Base-by-base conservation (phyloP, 306 rosid genomes). In the Abrus pulchellus region DNA sequence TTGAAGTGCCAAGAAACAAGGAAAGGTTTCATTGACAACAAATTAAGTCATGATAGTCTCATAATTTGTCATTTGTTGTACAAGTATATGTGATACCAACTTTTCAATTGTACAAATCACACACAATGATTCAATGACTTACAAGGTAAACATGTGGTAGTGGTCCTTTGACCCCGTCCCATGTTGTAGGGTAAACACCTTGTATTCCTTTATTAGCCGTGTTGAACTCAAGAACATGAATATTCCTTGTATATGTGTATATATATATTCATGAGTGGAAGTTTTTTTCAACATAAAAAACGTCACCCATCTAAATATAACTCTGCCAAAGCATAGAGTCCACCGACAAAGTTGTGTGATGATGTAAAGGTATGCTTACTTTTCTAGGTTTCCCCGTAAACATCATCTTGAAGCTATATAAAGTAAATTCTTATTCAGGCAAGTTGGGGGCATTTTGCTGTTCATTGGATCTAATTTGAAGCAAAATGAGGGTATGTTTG, bases 331-430 rank as follows among this genome's bases (percentile, higher is more conserved):
- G 53, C 9, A 68, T 7, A 67, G 3, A 70, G 55, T 63, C 47
- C 61, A 81, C 84, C 80, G 61, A 80, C 79, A 72, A 53, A 41
- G 14, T 53, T 53, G 54, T 45, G 38, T 47, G 70, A 27, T 69
- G 29, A 34, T 70, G 72, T 43, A 70, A 69, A 38, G 83, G 30
- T 9, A 54, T 27, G 55, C 45, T 27, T 28, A 60, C 65, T 70
- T 79, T 70, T 27, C 45, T 70, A 79, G 52, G 76, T 68, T 78
- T 44, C 13, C 75, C 69, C 2, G 64, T 59, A 62, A 55, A 71
- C 85, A 81, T 81, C 2, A 73, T 11, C 43, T 81, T 73, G 75
- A 81, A 74, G 80, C 57, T n/a, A 61, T 40, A 62, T 30, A 41
- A 61, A 67, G 56, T 62, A 50, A 50, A 80, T 64, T 80, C 57